phyloP scores from a whole-genome alignment of 805 yeast species.

The Teunomyces kruisii region DNA sequence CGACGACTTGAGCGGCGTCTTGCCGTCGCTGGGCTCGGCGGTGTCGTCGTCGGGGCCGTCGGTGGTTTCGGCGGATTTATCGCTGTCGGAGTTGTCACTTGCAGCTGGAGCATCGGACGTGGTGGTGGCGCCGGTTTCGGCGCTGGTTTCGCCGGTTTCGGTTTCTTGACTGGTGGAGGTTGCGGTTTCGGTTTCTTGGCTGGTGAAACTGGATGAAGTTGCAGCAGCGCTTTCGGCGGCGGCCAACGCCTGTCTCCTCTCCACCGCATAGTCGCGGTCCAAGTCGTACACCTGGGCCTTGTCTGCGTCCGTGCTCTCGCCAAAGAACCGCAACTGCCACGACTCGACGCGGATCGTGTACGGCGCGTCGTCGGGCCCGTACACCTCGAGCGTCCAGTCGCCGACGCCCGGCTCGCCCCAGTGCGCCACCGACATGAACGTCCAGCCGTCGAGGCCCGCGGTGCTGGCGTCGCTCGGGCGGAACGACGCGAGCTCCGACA shows the following conservation, averaged over 20 bases:
- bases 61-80: no score
- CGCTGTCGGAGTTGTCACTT: no score
- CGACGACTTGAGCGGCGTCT: conserved; percentile 33
- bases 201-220: neutral
- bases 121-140: neutral
- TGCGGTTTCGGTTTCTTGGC: neutral
- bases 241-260: conserved; percentile 22
- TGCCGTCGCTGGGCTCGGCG: conserved; percentile 9
- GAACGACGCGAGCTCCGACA: conserved; percentile 69
- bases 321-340: conserved; percentile 84
- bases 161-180: neutral
- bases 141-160: neutral
- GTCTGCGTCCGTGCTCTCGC: conserved; percentile 66
- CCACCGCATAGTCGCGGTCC: conserved; percentile 46
- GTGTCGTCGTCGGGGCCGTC: conserved; percentile 4
- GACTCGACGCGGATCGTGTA: conserved; percentile 43
- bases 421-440: conserved; percentile 95
- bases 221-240: neutral
- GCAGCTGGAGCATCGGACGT: no score
- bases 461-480: conserved; percentile 57
- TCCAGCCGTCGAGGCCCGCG: conserved; percentile 77
- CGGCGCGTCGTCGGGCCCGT: conserved; percentile 26
- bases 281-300: conserved; percentile 59
- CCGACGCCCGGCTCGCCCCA: conserved; percentile 90
- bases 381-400: conserved; percentile 74